These are phyloP conservation scores for Sporobolomyces phaffii DNA, from an alignment of 768 basidiomycete genomes.

Conservation along the genomic window DNA sequence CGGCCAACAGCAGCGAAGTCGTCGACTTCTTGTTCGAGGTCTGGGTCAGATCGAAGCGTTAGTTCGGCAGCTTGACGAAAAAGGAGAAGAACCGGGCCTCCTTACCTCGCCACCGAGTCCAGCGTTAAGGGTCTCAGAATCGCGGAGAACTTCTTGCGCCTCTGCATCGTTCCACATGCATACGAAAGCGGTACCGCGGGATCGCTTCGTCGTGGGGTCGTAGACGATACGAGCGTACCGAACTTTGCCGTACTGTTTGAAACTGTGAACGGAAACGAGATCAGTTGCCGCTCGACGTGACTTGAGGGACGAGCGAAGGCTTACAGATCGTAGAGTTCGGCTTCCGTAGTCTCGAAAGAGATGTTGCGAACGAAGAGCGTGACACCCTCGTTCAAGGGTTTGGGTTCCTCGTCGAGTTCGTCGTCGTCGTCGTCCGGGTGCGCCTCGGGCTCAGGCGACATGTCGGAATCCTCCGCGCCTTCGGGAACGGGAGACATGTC, in stretches of 20 bases:
- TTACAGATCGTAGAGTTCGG: slow-evolving; percentile 77
- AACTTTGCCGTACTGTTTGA: slow-evolving; percentile 83
- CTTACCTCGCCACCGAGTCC: slow-evolving; percentile 36
- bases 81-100: too few species aligned
- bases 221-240: slow-evolving; percentile 87
- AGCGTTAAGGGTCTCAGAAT: slow-evolving; percentile 35
- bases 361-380: slow-evolving; percentile 93
- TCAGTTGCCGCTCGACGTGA: neutral
- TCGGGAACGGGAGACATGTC: slow-evolving; percentile 41
- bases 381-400: slow-evolving; percentile 55
- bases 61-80: too few species aligned
- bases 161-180: slow-evolving; percentile 94
- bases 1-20: slow-evolving; percentile 88
- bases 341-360: slow-evolving; percentile 84
- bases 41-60: too few species aligned
- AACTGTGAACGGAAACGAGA: slow-evolving; percentile 52
- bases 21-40: slow-evolving; percentile 57
- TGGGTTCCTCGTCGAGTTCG: slow-evolving; percentile 49
- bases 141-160: slow-evolving; percentile 73
- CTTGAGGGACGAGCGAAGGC: slow-evolving; percentile 42
- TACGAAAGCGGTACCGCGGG: slow-evolving; percentile 90
- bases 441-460: slow-evolving; percentile 3
- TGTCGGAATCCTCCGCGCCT: slow-evolving; percentile 40
- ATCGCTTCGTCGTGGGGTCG: slow-evolving; percentile 73
- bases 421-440: slow-evolving; percentile 52